phyloP scores from a whole-genome alignment of 495 filamentous ascomycete genomes.

The Penicillium parvum region DNA sequence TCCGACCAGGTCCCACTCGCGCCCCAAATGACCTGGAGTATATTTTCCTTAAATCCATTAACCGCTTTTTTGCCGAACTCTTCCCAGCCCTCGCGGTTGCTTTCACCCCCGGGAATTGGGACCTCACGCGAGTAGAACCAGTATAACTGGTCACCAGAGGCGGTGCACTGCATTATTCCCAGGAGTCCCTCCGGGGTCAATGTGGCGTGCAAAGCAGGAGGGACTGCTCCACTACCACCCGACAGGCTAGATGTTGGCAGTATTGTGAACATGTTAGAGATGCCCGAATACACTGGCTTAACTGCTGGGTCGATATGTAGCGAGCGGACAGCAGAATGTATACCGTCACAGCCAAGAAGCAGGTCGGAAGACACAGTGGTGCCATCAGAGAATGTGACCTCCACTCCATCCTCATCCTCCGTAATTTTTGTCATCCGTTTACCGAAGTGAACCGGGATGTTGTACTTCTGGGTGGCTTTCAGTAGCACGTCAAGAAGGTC shows the following conservation, averaged over 20 bases:
- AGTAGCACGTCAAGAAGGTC: conserved; percentile 28
- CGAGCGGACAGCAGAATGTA: conserved; percentile 40
- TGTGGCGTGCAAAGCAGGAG: conserved; percentile 36
- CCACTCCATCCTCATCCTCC: conserved; percentile 14
- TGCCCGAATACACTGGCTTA: conserved; percentile 28
- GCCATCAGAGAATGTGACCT: conserved; percentile 28
- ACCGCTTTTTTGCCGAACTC: conserved; percentile 36
- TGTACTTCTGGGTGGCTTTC: conserved; percentile 14
- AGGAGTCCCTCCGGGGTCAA: conserved; percentile 47
- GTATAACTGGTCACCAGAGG: conserved; percentile 22
- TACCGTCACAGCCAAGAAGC: conserved; percentile 56
- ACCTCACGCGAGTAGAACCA: conserved; percentile 29
- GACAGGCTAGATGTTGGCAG: conserved; percentile 24
- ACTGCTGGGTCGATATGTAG: conserved; percentile 25
- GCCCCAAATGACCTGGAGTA: conserved; percentile 29
- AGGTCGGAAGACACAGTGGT: conserved; percentile 38
- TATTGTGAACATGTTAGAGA: conserved; percentile 42
- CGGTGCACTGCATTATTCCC: conserved; percentile 35
- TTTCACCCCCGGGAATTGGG: conserved; percentile 22
- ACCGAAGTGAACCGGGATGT: conserved; percentile 22
- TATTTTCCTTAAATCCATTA: conserved; percentile 26
- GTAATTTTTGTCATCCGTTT: conserved; percentile 16
- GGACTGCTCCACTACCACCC: not conserved
- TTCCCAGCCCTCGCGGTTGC: conserved; percentile 38
- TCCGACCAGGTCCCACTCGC: conserved; percentile 41